Conservation (phyloP, 148 eudicot genomes). For the Chenopodium suecicum region DNA sequence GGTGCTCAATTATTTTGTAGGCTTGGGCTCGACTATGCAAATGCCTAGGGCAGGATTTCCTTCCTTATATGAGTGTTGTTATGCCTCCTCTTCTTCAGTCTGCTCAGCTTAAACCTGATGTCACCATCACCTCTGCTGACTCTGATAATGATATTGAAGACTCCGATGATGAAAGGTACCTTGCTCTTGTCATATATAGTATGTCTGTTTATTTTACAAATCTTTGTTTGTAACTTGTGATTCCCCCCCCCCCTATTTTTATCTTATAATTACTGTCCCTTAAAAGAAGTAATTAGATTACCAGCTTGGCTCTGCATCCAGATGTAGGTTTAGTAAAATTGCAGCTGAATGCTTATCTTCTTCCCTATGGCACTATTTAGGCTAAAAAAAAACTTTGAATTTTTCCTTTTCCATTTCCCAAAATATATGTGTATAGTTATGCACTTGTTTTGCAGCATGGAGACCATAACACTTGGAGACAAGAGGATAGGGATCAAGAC, state of each 20-base stretch:
- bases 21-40: constrained; percentile 99
- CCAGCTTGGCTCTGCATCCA: not conserved
- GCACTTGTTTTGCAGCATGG: constrained; percentile 66
- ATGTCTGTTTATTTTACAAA: not conserved
- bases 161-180: constrained; percentile 92
- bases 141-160: constrained; percentile 88
- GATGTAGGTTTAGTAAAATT: not conserved
- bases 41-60: constrained; percentile 97
- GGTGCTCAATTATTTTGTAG: constrained; percentile 36
- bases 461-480: constrained; percentile 96
- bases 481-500: constrained; percentile 97
- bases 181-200: not conserved
- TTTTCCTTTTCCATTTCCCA: not conserved
- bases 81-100: constrained; percentile 97
- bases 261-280: not conserved
- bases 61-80: constrained; percentile 94
- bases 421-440: not conserved
- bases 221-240: not conserved
- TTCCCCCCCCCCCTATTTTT: not conserved
- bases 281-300: not conserved
- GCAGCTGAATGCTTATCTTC: not conserved
- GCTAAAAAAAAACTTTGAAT: not conserved
- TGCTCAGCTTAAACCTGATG: constrained; percentile 98
- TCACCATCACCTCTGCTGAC: constrained; percentile 87
- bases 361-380: not conserved